phyloP scores from a whole-genome alignment of 2,329 filamentous ascomycete genomes.

The Venturia pyrina region DNA sequence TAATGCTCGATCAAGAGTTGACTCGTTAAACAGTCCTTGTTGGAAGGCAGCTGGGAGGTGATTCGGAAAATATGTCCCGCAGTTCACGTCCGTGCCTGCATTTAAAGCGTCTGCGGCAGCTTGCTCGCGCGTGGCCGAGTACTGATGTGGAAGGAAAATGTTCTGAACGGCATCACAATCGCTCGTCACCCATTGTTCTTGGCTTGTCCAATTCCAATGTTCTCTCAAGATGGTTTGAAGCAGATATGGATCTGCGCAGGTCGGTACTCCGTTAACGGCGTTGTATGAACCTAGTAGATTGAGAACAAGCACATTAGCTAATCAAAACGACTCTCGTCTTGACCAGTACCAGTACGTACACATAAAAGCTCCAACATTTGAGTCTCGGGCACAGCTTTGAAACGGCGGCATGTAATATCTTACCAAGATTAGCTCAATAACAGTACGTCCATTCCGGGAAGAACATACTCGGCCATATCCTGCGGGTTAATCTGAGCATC shows the following conservation, averaged over 20 bases:
- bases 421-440: too few species aligned
- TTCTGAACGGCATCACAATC: slow-evolving; percentile 57
- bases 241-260: slow-evolving; percentile 53
- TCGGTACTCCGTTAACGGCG: slow-evolving; percentile 54
- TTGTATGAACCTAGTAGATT: slow-evolving; percentile 34
- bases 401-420: slow-evolving; percentile 57
- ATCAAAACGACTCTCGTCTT: background rate
- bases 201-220: slow-evolving; percentile 53
- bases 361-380: slow-evolving; percentile 41
- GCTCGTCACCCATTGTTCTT: slow-evolving; percentile 52
- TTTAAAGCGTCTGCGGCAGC: slow-evolving; percentile 39
- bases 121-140: slow-evolving; percentile 31
- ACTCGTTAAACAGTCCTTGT: slow-evolving; percentile 33
- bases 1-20: slow-evolving; percentile 39
- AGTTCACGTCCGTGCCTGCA: slow-evolving; percentile 45
- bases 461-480: slow-evolving; percentile 45
- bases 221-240: slow-evolving; percentile 53
- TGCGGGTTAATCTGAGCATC: slow-evolving; percentile 48
- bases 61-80: slow-evolving; percentile 39
- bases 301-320: too few species aligned
- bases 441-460: too few species aligned
- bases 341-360: background rate
- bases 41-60: slow-evolving; percentile 34
- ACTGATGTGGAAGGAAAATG: slow-evolving; percentile 43
- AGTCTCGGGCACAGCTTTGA: slow-evolving; percentile 38